Percentiles rank a stretch among this genome's conserved stretches.
Evolutionary conservation across 176 grass and related monocot genomes (phyloP).

Genomic region (Saccharum spontaneum): DNA sequence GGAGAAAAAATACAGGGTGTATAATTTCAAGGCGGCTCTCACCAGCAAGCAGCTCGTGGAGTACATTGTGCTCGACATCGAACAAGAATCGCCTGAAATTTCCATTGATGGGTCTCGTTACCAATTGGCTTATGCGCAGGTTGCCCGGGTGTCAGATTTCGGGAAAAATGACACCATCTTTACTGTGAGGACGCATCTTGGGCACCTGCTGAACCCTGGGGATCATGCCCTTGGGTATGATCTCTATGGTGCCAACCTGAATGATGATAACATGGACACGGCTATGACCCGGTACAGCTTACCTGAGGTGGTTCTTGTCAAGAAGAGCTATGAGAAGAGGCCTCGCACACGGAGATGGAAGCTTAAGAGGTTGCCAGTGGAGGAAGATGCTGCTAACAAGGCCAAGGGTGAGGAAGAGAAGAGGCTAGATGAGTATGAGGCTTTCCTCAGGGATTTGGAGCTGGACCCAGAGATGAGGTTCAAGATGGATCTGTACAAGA

Average conservation of each 20-base stretch:
- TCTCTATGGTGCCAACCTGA: conserved; percentile 68
- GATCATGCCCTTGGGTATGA: conserved; percentile 91
- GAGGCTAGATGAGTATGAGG: conserved; percentile 61
- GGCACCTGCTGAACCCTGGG: conserved; percentile 71
- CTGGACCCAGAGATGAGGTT: conserved; percentile 50
- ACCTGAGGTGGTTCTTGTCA: conserved; percentile 82
- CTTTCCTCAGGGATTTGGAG: conserved; percentile 70
- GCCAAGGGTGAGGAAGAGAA: conserved; percentile 71
- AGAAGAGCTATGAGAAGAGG: conserved; percentile 93
- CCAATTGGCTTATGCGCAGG: conserved; percentile 69
- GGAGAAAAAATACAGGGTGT: conserved; percentile 68
- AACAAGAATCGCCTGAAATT: conserved; percentile 69
- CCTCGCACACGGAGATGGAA: conserved; percentile 51
- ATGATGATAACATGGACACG: conserved; percentile 72
- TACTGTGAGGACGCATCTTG: conserved; percentile 75
- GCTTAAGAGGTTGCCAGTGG: conserved; percentile 66
- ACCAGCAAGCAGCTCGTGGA: conserved; percentile 81
- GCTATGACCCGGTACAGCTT: conserved; percentile 52
- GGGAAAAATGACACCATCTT: conserved; percentile 82
- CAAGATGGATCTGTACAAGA: conserved; percentile 55
- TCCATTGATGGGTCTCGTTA: conserved; percentile 61
- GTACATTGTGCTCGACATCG: conserved; percentile 87
- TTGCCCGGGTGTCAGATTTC: conserved; percentile 72
- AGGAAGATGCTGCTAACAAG: conserved; percentile 49
- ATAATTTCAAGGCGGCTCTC: conserved; percentile 72